Conservation (phyloP, 2,329 filamentous ascomycete genomes). For the Diaporthe ilicicola region DNA sequence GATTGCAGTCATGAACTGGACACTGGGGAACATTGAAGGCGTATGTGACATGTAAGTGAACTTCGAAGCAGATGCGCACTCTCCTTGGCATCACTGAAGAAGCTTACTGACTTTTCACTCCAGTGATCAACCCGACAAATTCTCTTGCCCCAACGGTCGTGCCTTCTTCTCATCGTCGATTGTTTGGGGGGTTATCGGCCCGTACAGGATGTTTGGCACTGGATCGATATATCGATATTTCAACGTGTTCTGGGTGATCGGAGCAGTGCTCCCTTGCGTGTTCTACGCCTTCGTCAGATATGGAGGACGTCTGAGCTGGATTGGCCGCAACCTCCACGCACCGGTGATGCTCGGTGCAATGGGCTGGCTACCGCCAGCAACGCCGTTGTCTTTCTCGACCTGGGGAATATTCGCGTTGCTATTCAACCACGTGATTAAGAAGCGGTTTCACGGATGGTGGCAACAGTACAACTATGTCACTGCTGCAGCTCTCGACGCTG, state of each 20-base stretch:
- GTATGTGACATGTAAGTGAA: constrained; percentile 53
- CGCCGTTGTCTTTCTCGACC: constrained; percentile 64
- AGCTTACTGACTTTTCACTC: constrained; percentile 46
- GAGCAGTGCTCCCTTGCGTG: constrained; percentile 55
- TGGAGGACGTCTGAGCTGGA: constrained; percentile 33
- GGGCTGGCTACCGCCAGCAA: constrained; percentile 65
- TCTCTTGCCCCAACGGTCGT: constrained; percentile 53
- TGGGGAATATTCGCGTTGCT: constrained; percentile 66
- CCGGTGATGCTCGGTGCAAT: constrained; percentile 67
- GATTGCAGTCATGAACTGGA: constrained; percentile 55
- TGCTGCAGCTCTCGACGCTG: constrained; percentile 49
- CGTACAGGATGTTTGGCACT: constrained; percentile 61
- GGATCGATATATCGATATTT: constrained; percentile 60
- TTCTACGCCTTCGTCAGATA: constrained; percentile 51
- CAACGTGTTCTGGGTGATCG: constrained; percentile 63
- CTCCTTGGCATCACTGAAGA: constrained; percentile 28
- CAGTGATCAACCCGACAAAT: constrained; percentile 51
- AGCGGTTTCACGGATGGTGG: constrained; percentile 68
- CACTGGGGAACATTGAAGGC: constrained; percentile 54
- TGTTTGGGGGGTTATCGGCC: constrained; percentile 67
- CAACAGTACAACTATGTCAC: constrained; percentile 56
- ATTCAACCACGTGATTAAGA: constrained; percentile 66
- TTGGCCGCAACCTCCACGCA: constrained; percentile 60
- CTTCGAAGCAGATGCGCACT: no score
- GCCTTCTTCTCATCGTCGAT: constrained; percentile 61